Evolutionary conservation across 345 rosid genomes (phyloP), one percentile per base, ranked within the genome.

Genomic region (Pseudoturritis turrita): DNA sequence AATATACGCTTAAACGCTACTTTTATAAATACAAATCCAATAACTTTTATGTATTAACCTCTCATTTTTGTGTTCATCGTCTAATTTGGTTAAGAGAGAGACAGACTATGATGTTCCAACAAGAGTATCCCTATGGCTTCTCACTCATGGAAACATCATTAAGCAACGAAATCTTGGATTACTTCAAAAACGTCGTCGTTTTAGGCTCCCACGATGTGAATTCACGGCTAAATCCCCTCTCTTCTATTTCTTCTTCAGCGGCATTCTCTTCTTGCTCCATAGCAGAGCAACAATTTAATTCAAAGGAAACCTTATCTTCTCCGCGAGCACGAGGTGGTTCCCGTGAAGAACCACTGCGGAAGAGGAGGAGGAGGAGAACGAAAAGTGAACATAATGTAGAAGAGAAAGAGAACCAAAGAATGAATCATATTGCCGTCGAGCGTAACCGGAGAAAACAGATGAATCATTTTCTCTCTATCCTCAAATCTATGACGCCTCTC

Each of bases 401-500:
- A 22, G 88, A 88, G 62, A 80, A 81, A 59, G 89, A 86, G 83
- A 82, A 62, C 18, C 93, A 86, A 73, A 88, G 96, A 74, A 82
- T 81, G 79, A 82, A 78, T 47, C 96, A 89, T 79, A 88, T 89
- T 75, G 70, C 80, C 12, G 87, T 88, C 13, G 93, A 89, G 63
- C 88, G 96, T 62, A 86, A 86, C 44, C 75, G 96, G 53, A 80
- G 96, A 70, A 86, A 78, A 71, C 96, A 81, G 69, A 89, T 89
- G 93, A 89, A 85, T 74, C 79, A 88, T 7, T 80, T 83, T 78
- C 84, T 90, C 39, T 74, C 83, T 28, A 65, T 53, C 21, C 88
- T 90, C 54, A 86, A 84, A 44, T 76, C 85, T 36, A 76, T 88
- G 74, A 81, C 86, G 84, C 94, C 94, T 45, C 58, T 78, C 36